Conservation (phyloP, 495 filamentous ascomycete genomes). For the Endocarpon pusillum region DNA sequence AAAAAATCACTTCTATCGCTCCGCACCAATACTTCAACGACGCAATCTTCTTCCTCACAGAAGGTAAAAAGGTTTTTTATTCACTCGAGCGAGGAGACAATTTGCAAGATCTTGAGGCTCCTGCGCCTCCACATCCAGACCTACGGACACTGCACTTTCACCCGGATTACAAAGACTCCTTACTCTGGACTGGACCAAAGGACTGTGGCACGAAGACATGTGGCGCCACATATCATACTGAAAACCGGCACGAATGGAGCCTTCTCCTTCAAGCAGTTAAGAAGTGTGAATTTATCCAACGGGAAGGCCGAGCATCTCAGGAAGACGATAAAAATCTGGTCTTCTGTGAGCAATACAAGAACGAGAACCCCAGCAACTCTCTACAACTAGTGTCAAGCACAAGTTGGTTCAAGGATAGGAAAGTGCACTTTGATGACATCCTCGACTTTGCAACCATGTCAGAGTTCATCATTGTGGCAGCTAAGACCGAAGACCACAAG, state of each 20-base stretch:
- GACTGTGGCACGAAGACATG: conserved; percentile 39
- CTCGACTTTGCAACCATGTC: conserved; percentile 81
- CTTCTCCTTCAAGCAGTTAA: conserved; percentile 46
- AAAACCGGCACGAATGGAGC: conserved; percentile 66
- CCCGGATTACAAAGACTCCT: conserved; percentile 59
- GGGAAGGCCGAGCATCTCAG: conserved; percentile 38
- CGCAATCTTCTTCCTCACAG: conserved; percentile 68
- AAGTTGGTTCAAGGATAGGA: conserved; percentile 50
- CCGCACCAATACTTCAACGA: conserved; percentile 67
- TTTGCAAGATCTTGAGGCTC: conserved; percentile 50
- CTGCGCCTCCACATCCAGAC: conserved; percentile 24
- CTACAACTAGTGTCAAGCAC: conserved; percentile 53
- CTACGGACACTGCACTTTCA: conserved; percentile 56
- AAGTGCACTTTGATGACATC: conserved; percentile 44
- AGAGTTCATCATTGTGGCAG: conserved; percentile 86
- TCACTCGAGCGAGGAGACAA: conserved; percentile 55
- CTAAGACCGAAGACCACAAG: conserved; percentile 40
- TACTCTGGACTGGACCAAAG: conserved; percentile 72
- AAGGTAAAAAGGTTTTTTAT: conserved; percentile 49
- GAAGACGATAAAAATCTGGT: conserved; percentile 52
- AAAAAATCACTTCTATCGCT: conserved; percentile 48
- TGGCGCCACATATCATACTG: conserved; percentile 52
- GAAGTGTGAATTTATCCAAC: conserved; percentile 67
- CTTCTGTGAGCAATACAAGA: conserved; percentile 59
- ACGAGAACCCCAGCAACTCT: conserved; percentile 40